phyloP scores from a whole-genome alignment of 257 asterid genomes.

The Solanum lycopersicoides region DNA sequence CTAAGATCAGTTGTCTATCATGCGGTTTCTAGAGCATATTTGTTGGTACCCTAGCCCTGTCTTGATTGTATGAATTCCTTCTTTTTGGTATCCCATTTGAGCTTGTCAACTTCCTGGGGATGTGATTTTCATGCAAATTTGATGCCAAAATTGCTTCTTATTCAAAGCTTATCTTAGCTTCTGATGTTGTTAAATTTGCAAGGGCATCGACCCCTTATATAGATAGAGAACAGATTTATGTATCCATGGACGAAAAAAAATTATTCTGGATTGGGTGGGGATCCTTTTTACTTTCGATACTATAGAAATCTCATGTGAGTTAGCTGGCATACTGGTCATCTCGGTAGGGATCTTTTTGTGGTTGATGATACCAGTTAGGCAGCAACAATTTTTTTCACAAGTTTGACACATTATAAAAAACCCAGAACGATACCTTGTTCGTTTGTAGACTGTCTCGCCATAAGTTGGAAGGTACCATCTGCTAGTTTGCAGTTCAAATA shows the following conservation, averaged over 20 bases:
- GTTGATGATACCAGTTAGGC: neutral
- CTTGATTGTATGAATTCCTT: neutral
- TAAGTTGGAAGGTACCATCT: neutral
- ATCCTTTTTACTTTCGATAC: neutral
- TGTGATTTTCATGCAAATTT: neutral
- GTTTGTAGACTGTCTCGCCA: neutral
- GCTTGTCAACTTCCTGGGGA: neutral
- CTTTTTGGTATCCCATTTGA: neutral
- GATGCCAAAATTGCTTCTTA: neutral
- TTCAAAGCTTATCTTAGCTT: neutral
- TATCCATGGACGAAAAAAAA: neutral
- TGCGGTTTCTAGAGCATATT: neutral
- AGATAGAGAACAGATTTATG: neutral
- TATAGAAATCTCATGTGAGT: neutral
- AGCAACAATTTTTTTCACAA: neutral
- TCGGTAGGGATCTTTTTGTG: neutral
- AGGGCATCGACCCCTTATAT: neutral
- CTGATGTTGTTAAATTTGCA: neutral
- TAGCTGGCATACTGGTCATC: neutral
- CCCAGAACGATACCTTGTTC: neutral
- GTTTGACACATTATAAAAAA: neutral
- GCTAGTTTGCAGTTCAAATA: neutral
- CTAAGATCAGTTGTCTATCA: neutral
- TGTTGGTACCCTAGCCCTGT: neutral
- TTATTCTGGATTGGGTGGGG: neutral